Conservation (phyloP, 2,329 filamentous ascomycete genomes). For the Ilyonectria sp. region DNA sequence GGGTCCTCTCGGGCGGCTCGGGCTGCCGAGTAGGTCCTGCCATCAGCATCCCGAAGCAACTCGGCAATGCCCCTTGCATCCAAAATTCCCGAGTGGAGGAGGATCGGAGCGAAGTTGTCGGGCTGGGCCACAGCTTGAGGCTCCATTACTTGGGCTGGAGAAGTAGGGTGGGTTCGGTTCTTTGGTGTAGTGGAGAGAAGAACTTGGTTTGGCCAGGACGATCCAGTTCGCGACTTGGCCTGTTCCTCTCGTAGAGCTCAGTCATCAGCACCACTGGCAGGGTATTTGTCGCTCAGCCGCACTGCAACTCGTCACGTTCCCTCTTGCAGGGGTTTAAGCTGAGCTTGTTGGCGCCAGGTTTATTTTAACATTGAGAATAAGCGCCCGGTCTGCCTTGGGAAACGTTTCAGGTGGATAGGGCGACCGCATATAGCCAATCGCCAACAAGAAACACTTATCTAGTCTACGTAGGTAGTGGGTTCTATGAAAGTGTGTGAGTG, state of each 20-base stretch:
- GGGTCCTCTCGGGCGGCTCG: background rate
- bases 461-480: too few species aligned
- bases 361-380: too few species aligned
- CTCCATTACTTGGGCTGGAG: background rate
- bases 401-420: too few species aligned
- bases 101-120: background rate
- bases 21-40: background rate
- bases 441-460: too few species aligned
- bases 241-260: background rate
- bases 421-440: too few species aligned
- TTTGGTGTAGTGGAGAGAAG: too few species aligned
- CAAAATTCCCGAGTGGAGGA: background rate
- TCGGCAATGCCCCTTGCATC: background rate
- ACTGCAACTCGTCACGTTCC: too few species aligned
- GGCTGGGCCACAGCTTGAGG: background rate
- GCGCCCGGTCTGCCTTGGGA: too few species aligned
- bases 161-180: background rate
- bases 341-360: too few species aligned
- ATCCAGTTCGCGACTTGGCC: background rate
- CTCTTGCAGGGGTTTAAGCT: too few species aligned
- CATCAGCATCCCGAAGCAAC: background rate
- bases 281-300: too few species aligned
- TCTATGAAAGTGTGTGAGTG: too few species aligned
- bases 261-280: background rate
- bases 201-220: background rate